These are phyloP conservation scores for Talaromyces sp. DNA, from an alignment of 2,329 filamentous ascomycete species.

Conservation along the genomic window DNA sequence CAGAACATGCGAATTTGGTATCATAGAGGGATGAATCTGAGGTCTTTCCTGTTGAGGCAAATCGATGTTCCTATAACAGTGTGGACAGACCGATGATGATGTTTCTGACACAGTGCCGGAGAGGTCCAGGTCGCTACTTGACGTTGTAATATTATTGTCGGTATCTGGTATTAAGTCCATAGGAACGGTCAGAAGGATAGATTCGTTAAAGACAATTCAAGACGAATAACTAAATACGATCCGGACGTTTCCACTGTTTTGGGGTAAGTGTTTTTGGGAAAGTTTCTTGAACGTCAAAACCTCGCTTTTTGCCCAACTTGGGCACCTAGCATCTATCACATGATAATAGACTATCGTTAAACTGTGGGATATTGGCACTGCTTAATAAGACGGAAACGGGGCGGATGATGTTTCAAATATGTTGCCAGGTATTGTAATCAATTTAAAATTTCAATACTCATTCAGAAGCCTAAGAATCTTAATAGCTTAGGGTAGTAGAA, in stretches of 20 bases:
- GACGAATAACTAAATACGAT: background rate
- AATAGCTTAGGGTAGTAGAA: too few species aligned
- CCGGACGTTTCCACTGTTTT: background rate
- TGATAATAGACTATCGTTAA: too few species aligned
- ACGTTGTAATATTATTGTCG: background rate
- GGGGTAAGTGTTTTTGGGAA: background rate
- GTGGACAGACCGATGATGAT: background rate
- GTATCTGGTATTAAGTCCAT: background rate
- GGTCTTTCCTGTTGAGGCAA: background rate
- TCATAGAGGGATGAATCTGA: background rate
- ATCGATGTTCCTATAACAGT: background rate
- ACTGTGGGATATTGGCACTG: too few species aligned
- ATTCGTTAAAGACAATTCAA: background rate
- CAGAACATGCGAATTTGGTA: constrained; percentile 2
- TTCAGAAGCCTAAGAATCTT: too few species aligned
- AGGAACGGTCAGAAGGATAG: background rate
- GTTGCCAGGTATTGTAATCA: too few species aligned
- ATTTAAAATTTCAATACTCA: too few species aligned
- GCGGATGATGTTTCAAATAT: too few species aligned
- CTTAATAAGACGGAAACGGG: too few species aligned
- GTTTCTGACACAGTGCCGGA: background rate
- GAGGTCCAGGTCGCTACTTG: background rate
- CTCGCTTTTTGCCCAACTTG: background rate
- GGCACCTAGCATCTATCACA: background rate
- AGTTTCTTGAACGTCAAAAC: background rate